A percentile compares a stretch with the other conserved stretches of the same genome.
These are phyloP conservation scores for Tolypocladium album DNA, from an alignment of 2,329 filamentous ascomycete genomes.

Conservation along the genomic window DNA sequence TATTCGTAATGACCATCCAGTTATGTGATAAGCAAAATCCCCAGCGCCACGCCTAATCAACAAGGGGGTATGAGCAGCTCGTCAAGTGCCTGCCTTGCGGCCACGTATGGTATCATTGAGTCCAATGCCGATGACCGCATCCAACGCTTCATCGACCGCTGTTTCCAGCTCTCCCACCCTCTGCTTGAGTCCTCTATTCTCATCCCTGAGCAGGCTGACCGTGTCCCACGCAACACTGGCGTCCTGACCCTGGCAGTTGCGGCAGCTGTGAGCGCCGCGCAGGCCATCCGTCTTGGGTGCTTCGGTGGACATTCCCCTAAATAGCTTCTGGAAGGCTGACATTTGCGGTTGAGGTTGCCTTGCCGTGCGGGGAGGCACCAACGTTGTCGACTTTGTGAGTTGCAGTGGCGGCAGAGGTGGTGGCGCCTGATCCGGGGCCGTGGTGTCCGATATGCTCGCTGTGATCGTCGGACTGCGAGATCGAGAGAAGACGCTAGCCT, in stretches of 20 bases:
- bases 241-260: conserved; percentile 48
- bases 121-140: conserved; percentile 46
- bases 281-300: conserved; percentile 10
- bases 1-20: background rate
- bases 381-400: conserved; percentile 12
- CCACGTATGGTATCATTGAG: conserved; percentile 15
- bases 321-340: conserved; percentile 29
- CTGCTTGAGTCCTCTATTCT: conserved; percentile 51
- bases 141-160: conserved; percentile 50
- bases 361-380: conserved; percentile 19
- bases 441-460: conserved; percentile 23
- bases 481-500: conserved; percentile 49
- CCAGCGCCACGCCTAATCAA: background rate
- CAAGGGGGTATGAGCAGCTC: background rate
- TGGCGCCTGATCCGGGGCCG: conserved; percentile 7
- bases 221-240: conserved; percentile 55
- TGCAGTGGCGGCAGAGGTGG: conserved; percentile 3
- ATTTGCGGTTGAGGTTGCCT: conserved; percentile 21
- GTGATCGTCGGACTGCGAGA: conserved; percentile 45
- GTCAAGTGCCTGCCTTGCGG: background rate
- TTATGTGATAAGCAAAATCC: background rate
- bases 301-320: conserved; percentile 30
- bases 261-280: conserved; percentile 24
- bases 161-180: conserved; percentile 48
- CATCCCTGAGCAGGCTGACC: conserved; percentile 47